Conservation (phyloP, 1,284 basidiomycete genomes). For the Papiliotrema nemorosa region DNA sequence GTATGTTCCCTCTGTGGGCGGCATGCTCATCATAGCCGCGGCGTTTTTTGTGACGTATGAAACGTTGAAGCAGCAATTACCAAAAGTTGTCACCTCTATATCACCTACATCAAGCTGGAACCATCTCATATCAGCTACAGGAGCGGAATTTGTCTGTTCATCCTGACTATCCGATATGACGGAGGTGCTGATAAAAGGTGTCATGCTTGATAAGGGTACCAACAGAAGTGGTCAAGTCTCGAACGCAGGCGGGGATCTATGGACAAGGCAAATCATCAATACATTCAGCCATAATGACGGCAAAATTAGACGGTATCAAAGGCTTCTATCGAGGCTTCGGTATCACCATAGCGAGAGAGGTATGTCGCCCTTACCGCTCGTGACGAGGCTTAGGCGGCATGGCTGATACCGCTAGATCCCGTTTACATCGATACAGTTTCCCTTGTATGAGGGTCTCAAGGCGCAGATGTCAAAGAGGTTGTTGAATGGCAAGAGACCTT, state of each 20-base stretch:
- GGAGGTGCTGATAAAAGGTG: constrained; percentile 60
- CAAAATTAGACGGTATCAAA: constrained; percentile 59
- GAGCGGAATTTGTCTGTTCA: constrained; percentile 69
- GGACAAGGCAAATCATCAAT: constrained; percentile 50
- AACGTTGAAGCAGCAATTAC: constrained; percentile 70
- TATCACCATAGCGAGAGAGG: constrained; percentile 73
- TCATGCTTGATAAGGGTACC: constrained; percentile 92
- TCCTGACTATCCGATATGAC: too few species aligned
- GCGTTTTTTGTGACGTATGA: constrained; percentile 96
- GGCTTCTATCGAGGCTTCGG: constrained; percentile 79
- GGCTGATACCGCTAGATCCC: constrained; percentile 77
- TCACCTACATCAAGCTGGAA: constrained; percentile 63
- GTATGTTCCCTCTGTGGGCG: constrained; percentile 53
- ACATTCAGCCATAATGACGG: constrained; percentile 52
- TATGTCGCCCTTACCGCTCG: too few species aligned
- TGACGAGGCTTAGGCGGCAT: background rate
- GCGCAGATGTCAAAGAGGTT: constrained; percentile 54
- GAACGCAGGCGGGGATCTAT: constrained; percentile 71
- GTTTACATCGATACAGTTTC: constrained; percentile 97
- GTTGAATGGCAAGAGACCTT: constrained; percentile 54
- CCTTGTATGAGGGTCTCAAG: constrained; percentile 90
- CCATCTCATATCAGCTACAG: constrained; percentile 76
- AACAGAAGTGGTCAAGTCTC: constrained; percentile 88
- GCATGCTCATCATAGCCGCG: constrained; percentile 70
- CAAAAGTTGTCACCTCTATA: constrained; percentile 49